phyloP scores from a whole-genome alignment of 495 filamentous ascomycete genomes.

The Cetradonia linearis region DNA sequence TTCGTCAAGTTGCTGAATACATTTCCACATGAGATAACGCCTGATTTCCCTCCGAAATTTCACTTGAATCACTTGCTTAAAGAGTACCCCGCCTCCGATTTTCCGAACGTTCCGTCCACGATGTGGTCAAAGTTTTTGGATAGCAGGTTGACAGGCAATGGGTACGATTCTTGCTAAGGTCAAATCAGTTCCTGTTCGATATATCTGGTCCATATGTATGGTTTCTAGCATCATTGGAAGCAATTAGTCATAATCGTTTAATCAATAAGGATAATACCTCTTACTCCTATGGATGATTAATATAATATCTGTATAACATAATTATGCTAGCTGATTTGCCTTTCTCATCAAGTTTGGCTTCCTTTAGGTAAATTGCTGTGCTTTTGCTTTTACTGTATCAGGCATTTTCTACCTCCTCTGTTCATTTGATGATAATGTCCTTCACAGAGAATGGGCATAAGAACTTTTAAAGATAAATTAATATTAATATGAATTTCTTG shows the following conservation, averaged over 20 bases:
- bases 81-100: not conserved
- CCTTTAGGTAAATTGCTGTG: constrained; percentile 21
- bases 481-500: no score
- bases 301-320: constrained; percentile 20
- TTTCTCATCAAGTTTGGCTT: constrained; percentile 23
- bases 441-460: no score
- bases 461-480: no score
- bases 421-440: no score
- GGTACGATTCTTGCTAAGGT: constrained; percentile 17
- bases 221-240: not conserved
- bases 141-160: constrained; percentile 8
- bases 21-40: not conserved
- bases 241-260: not conserved
- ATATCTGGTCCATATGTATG: not conserved
- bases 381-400: not conserved
- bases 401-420: not conserved
- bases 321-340: constrained; percentile 20
- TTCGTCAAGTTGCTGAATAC: no score
- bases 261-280: constrained; percentile 23
- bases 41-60: not conserved
- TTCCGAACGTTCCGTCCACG: not conserved
- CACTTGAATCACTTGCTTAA: not conserved
- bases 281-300: constrained; percentile 21
- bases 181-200: not conserved
- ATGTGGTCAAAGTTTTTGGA: constrained; percentile 13